Evolutionary conservation across 176 grass and related monocot genomes (phyloP), one percentile per base, ranked within the genome.

Genomic region (Eragrostis nindensis): DNA sequence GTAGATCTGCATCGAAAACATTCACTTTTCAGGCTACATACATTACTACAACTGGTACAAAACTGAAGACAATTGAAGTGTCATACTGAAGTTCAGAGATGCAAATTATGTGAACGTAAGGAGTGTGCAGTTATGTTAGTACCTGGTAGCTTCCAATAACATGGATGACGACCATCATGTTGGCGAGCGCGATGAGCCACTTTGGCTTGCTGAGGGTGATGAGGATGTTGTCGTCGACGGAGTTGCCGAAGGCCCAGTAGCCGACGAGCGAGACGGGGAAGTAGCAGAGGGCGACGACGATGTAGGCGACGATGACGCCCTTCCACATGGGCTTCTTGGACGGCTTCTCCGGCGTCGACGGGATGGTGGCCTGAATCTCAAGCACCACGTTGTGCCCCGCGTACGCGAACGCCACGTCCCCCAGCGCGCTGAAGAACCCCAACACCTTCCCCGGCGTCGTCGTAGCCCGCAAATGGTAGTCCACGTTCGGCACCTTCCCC

Each of bases 241-340:
- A 3, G 21, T 89, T 92, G 77, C 95, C 95, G 8, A 92, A 98
- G 0, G 77, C 83, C 92, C 92, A 98, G 55, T 92, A 97, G 1
- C 95, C 95, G 43, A 97, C 21, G 22, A 97, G 77, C 7, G 95
- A 88, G 0, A 98, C 95, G 0, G 95, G 95, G 86, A 98, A 98
- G 76, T 98, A 98, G 79, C 95, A 98, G 43, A 98, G 57, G 0
- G 95, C 95, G 5, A 98, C 95, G 5, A 98, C 9, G 14, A 94
- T 87, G 81, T 98, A 98, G 41, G 95, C 95, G 4, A 98, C 92
- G 12, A 98, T 22, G 8, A 98, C 95, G 3, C 95, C 95, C 86
- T 77, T 94, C 95, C 95, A 98, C 95, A 98, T 98, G 7, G 95
- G 90, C 84, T 91, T 98, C 81, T 98, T 98, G 24, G 95, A 94